Evolutionary conservation across 306 rosid species (phyloP).

Genomic region (Cicer judaicum): DNA sequence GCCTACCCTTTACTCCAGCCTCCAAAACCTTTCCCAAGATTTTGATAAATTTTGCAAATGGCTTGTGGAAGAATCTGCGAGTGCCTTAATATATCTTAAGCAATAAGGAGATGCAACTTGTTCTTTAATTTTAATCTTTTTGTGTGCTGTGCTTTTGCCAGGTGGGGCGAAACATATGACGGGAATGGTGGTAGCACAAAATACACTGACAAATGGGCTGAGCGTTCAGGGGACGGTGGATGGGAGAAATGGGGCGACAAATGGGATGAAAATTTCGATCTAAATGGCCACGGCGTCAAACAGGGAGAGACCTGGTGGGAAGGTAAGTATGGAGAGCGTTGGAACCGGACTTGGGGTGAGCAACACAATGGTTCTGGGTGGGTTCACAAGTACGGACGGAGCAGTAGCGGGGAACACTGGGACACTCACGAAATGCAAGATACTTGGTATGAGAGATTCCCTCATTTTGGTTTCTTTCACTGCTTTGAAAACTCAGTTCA

Average conservation of each 20-base stretch:
- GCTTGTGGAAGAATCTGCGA: neutral
- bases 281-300: slow-evolving; percentile 68
- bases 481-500: slow-evolving; percentile 86
- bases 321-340: slow-evolving; percentile 75
- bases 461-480: slow-evolving; percentile 86
- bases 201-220: slow-evolving; percentile 98
- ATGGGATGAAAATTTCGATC: slow-evolving; percentile 94
- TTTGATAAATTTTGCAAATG: slow-evolving; percentile 24
- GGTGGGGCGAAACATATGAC: slow-evolving; percentile 96
- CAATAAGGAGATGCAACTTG: slow-evolving; percentile 3
- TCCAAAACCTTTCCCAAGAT: slow-evolving; percentile 3
- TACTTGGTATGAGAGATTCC: slow-evolving; percentile 92
- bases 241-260: slow-evolving; percentile 99
- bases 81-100: neutral
- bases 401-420: slow-evolving; percentile 98
- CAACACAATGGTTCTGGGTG: slow-evolving; percentile 89
- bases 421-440: slow-evolving; percentile 82
- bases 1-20: neutral
- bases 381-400: slow-evolving; percentile 94
- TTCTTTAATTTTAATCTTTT: neutral
- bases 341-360: slow-evolving; percentile 99
- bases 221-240: slow-evolving; percentile 70
- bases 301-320: slow-evolving; percentile 99
- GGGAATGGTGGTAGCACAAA: slow-evolving; percentile 89
- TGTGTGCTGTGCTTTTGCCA: slow-evolving; percentile 42